Percentiles rank a stretch among this genome's conserved stretches.
Evolutionary conservation across 768 basidiomycete genomes (phyloP).

Genomic region (Rubroboletus pulcherrimus): DNA sequence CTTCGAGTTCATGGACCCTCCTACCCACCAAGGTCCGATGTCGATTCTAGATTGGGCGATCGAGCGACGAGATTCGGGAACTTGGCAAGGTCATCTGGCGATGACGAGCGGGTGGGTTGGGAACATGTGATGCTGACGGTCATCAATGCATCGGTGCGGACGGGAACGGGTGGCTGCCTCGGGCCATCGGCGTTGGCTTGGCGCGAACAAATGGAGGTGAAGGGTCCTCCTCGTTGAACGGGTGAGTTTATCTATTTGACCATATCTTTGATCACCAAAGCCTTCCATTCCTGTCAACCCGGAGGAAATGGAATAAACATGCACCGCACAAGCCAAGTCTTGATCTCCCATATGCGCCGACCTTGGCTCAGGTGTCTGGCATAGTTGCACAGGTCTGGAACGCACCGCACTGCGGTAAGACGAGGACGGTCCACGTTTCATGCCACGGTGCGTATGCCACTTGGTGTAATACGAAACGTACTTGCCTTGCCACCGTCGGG

Average conservation of each 20-base stretch:
- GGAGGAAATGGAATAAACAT: background rate
- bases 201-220: background rate
- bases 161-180: background rate
- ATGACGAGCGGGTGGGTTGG: background rate
- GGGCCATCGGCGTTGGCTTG: background rate
- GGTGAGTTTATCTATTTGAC: slow-evolving; percentile 2
- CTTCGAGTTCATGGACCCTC: background rate
- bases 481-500: background rate
- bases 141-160: background rate
- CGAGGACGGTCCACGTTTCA: background rate
- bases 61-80: background rate
- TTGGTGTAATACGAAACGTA: slow-evolving; percentile 2
- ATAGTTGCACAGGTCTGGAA: background rate
- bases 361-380: background rate
- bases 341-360: background rate
- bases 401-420: background rate
- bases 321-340: background rate
- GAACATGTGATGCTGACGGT: background rate
- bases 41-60: slow-evolving; percentile 3
- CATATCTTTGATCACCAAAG: background rate
- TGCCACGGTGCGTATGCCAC: background rate
- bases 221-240: background rate
- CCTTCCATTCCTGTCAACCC: background rate
- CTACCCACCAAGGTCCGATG: slow-evolving; percentile 1
- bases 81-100: background rate